Conservation (phyloP, 2,329 filamentous ascomycete species). For the Neonectria magnoliae region DNA sequence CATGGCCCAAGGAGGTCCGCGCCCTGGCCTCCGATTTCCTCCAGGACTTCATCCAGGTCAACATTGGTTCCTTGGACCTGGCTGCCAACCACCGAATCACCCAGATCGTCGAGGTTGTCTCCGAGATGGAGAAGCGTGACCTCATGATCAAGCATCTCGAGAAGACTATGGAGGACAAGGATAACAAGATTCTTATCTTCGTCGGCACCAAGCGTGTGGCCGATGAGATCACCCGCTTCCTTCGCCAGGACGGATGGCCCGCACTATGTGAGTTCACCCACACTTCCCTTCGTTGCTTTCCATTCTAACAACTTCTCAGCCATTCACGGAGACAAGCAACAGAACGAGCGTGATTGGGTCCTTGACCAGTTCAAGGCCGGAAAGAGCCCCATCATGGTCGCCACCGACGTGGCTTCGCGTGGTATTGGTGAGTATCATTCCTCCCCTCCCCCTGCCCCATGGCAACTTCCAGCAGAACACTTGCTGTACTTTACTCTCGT, state of each 20-base stretch:
- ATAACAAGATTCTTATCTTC: conserved; percentile 96
- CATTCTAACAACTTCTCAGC: conserved; percentile 64
- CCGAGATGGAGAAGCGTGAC: conserved; percentile 97
- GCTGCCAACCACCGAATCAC: conserved; percentile 98
- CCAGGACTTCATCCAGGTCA: conserved; percentile 97
- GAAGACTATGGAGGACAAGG: conserved; percentile 96
- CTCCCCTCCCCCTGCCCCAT: conserved; percentile 57
- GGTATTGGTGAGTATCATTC: conserved; percentile 97
- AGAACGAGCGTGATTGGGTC: conserved; percentile 99
- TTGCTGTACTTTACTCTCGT: conserved; percentile 89
- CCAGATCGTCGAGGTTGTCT: conserved; percentile 95
- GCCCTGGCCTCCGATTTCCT: conserved; percentile 91
- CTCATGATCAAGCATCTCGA: conserved; percentile 97
- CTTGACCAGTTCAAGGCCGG: conserved; percentile 99
- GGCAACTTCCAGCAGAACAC: conserved; percentile 67
- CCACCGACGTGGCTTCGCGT: conserved; percentile 99
- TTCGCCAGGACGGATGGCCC: conserved; percentile 97
- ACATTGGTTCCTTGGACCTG: conserved; percentile 95
- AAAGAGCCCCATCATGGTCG: conserved; percentile 99
- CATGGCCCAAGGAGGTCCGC: conserved; percentile 98
- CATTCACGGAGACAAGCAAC: conserved; percentile 99
- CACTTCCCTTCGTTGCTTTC: conserved; percentile 45
- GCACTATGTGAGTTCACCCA: conserved; percentile 78
- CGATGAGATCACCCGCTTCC: conserved; percentile 96
- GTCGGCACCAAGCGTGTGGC: conserved; percentile 94